Conservation (phyloP, 1,284 basidiomycete genomes). For the Anthracocystis walkeri region DNA sequence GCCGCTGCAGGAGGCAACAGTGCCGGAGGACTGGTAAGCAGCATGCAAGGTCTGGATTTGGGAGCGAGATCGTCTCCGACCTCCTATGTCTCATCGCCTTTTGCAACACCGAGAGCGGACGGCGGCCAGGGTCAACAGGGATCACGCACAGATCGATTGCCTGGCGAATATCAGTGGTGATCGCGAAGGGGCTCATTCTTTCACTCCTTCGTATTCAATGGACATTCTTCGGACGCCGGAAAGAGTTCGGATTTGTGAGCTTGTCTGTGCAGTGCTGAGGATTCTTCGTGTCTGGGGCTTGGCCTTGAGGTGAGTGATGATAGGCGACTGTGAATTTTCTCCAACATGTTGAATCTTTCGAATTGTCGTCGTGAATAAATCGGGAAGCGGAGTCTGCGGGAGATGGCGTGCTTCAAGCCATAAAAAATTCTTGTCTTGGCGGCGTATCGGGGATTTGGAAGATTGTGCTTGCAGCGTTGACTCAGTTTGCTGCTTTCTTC, state of each 20-base stretch:
- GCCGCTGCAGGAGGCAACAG: conserved; percentile 7
- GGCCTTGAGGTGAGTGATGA: not conserved
- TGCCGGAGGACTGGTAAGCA: conserved; percentile 6
- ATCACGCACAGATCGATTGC: conserved; percentile 23
- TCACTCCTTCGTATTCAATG: not conserved
- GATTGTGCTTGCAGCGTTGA: not conserved
- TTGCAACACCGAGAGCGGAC: conserved; percentile 14
- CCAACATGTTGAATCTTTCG: not conserved
- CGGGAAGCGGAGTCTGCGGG: not conserved
- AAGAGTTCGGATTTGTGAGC: not conserved
- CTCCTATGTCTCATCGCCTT: conserved; percentile 37
- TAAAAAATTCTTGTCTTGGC: not conserved
- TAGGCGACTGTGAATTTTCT: too few relatives aligned
- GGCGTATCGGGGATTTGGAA: conserved; percentile 7
- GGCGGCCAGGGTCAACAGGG: conserved; percentile 8
- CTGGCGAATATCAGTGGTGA: conserved; percentile 51
- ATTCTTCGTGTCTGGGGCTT: not conserved
- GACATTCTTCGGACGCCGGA: too few relatives aligned
- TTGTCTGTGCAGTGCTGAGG: not conserved
- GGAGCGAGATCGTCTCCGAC: conserved; percentile 22
- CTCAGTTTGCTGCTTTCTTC: conserved; percentile 4
- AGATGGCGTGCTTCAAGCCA: conserved; percentile 1
- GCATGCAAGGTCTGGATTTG: conserved; percentile 30
- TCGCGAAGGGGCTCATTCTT: not conserved
- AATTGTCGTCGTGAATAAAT: not conserved